A percentile compares a stretch with the other conserved stretches of the same genome.
Evolutionary conservation across 345 rosid species (phyloP).

Genomic region (Crucihimalaya himalaica): DNA sequence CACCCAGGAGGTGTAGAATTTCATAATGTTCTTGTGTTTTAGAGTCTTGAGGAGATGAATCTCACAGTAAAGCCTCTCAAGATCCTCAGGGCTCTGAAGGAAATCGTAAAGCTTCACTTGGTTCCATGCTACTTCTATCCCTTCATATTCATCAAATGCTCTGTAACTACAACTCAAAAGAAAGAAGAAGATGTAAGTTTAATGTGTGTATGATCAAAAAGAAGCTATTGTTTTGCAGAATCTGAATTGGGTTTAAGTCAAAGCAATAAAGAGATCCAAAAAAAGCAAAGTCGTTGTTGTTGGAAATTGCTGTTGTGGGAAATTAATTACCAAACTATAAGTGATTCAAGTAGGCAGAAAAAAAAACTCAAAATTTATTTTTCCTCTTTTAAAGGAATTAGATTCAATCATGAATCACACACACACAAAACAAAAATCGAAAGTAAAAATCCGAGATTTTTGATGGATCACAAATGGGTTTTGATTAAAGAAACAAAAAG

Average conservation of each 20-base stretch:
- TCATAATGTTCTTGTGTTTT: conserved; percentile 91
- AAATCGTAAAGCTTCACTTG: conserved; percentile 82
- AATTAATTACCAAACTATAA: conserved; percentile 14
- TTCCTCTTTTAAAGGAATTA: background rate
- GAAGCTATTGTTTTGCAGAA: background rate
- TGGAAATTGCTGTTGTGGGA: background rate
- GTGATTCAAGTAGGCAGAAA: conserved; percentile 13
- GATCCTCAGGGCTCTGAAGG: conserved; percentile 77
- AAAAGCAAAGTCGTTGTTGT: conserved; percentile 2
- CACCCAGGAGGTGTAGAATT: conserved; percentile 83
- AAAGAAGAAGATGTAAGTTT: conserved; percentile 6
- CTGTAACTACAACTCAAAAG: conserved; percentile 58
- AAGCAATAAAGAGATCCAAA: conserved; percentile 28
- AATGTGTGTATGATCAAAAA: background rate
- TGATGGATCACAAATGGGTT: conserved; percentile 19
- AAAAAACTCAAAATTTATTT: background rate
- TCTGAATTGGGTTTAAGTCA: conserved; percentile 17
- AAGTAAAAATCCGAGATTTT: background rate
- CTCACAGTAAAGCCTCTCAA: conserved; percentile 90
- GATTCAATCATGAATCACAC: conserved; percentile 1
- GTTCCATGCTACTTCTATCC: conserved; percentile 99
- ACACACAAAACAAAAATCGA: background rate
- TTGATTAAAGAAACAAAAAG: conserved; percentile 16
- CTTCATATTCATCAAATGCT: conserved; percentile 93
- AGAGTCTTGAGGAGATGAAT: conserved; percentile 86